These are phyloP conservation scores for Tausonia pullulans DNA, from an alignment of 1,284 basidiomycete genomes.

Conservation along the genomic window DNA sequence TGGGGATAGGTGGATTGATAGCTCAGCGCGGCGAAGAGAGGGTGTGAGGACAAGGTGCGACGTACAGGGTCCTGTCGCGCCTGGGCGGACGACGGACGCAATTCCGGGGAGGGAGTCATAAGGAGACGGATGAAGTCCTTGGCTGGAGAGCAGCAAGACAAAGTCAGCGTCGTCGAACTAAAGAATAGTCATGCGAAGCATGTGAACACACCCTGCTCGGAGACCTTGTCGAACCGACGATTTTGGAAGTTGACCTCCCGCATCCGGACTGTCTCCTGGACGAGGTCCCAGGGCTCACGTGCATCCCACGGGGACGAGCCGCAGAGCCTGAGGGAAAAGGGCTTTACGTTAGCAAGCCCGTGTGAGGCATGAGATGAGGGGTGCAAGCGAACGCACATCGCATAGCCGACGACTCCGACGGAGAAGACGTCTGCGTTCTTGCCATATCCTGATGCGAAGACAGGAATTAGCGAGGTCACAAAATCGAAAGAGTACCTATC, in stretches of 20 bases:
- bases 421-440: slow-evolving; percentile 15
- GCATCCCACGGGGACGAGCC: slow-evolving; percentile 17
- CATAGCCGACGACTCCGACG: slow-evolving; percentile 9
- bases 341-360: neutral
- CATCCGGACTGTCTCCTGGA: slow-evolving; percentile 15
- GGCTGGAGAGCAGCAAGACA: neutral
- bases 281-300: slow-evolving; percentile 15
- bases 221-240: slow-evolving; percentile 11
- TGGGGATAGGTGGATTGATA: neutral
- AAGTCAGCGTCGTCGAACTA: neutral
- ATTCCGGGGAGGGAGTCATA: slow-evolving; percentile 12
- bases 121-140: slow-evolving; percentile 12
- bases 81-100: slow-evolving; percentile 7
- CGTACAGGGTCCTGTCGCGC: slow-evolving; percentile 5
- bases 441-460: slow-evolving; percentile 3
- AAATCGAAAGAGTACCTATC: neutral
- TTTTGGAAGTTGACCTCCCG: slow-evolving; percentile 9
- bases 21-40: neutral
- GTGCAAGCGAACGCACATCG: neutral
- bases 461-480: neutral
- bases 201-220: slow-evolving; percentile 5
- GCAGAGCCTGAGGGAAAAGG: slow-evolving; percentile 3
- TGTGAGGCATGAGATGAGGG: neutral
- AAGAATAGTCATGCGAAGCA: neutral
- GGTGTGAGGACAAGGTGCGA: neutral